These are phyloP conservation scores for Panicum hallii DNA, from an alignment of 202 grass and related monocot genomes.

Conservation along the genomic window DNA sequence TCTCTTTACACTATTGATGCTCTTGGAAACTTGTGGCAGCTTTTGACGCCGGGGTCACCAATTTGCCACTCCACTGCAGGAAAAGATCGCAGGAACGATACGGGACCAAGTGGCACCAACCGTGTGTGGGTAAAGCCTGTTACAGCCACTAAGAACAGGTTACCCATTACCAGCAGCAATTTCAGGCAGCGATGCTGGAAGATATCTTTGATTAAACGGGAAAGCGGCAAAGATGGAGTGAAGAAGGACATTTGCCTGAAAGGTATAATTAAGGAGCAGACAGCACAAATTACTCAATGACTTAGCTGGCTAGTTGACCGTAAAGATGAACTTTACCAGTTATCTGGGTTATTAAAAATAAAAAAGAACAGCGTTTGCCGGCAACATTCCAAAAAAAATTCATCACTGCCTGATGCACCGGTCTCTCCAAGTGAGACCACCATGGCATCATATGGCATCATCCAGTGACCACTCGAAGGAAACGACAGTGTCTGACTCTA, in stretches of 20 bases:
- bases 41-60: neutral
- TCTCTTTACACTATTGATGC: slow-evolving; percentile 19
- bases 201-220: slow-evolving; percentile 27
- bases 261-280: neutral
- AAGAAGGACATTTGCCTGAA: slow-evolving; percentile 10
- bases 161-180: slow-evolving; percentile 39
- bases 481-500: slow-evolving; percentile 8
- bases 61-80: slow-evolving; percentile 1
- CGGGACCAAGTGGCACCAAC: neutral
- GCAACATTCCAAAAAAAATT: slow-evolving; percentile 30
- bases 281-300: neutral
- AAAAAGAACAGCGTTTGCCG: neutral
- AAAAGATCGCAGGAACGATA: neutral
- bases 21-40: slow-evolving; percentile 26
- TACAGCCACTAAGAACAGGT: slow-evolving; percentile 10
- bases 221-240: slow-evolving; percentile 13
- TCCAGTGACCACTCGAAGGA: slow-evolving; percentile 24
- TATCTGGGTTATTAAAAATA: neutral
- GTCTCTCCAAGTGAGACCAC: slow-evolving; percentile 31
- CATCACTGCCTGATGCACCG: neutral
- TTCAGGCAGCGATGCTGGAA: slow-evolving; percentile 45
- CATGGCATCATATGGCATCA: slow-evolving; percentile 45
- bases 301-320: neutral
- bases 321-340: slow-evolving; percentile 42
- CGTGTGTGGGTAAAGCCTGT: neutral